A percentile compares a stretch with the other conserved stretches of the same genome.
Evolutionary conservation across 2,329 filamentous ascomycete genomes (phyloP).

Genomic region (Teratosphaeria zuluensis): DNA sequence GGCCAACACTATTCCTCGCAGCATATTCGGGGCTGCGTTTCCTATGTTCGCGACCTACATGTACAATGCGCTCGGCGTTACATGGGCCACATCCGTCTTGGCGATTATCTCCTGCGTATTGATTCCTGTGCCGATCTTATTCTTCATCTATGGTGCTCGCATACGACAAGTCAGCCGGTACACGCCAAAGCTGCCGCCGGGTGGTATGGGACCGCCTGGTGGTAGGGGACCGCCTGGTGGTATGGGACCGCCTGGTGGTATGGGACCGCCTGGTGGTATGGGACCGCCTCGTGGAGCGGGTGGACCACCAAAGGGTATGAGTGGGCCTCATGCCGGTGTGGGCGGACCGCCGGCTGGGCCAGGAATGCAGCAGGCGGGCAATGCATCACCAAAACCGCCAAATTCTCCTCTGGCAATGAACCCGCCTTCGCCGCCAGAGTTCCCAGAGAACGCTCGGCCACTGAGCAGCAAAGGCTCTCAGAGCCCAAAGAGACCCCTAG

Average conservation of each 20-base stretch:
- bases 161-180: constrained; percentile 8
- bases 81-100: constrained; percentile 26
- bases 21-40: constrained; percentile 26
- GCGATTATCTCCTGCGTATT: constrained; percentile 24
- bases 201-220: background rate
- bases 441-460: background rate
- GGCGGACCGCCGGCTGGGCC: background rate
- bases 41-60: constrained; percentile 26
- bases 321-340: background rate
- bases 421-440: background rate
- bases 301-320: background rate
- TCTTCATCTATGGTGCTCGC: constrained; percentile 20
- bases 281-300: background rate
- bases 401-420: background rate
- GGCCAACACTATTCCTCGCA: constrained; percentile 28
- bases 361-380: background rate
- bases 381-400: background rate
- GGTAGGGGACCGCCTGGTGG: no score
- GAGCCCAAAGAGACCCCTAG: background rate
- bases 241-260: background rate
- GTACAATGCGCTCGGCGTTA: constrained; percentile 26
- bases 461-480: background rate
- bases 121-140: constrained; percentile 20
- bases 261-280: background rate
- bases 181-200: background rate